These are phyloP conservation scores for maize (Zea mays) DNA, from an alignment of 176 grass and related monocot genomes.

Conservation along the genomic window Zm-B73-REFERENCE-NAM-5.0 NC_050098.1:181491001-181491500, in stretches of 20 bases:
- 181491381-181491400: slow-evolving; percentile 70
- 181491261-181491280: slow-evolving; percentile 82
- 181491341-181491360: slow-evolving; percentile 86
- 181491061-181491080: slow-evolving; percentile 56
- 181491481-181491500: too few species aligned
- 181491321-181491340: slow-evolving; percentile 87
- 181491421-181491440: not conserved
- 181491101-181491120: slow-evolving; percentile 88
- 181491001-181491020: slow-evolving; percentile 6
- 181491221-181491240: slow-evolving; percentile 84
- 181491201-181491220: slow-evolving; percentile 83
- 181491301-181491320: slow-evolving; percentile 93
- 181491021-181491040: not conserved
- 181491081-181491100: slow-evolving; percentile 86
- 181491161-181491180: not conserved
- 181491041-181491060: not conserved
- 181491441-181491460: not conserved
- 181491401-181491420: slow-evolving; percentile 78
- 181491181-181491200: not conserved
- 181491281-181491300: slow-evolving; percentile 83
- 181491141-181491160: not conserved
- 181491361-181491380: slow-evolving; percentile 83
- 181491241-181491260: slow-evolving; percentile 85
- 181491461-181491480: too few species aligned
- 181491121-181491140: slow-evolving; percentile 18